phyloP scores from a whole-genome alignment of 169 alveolate species.

The Cytauxzoon felis region DNA sequence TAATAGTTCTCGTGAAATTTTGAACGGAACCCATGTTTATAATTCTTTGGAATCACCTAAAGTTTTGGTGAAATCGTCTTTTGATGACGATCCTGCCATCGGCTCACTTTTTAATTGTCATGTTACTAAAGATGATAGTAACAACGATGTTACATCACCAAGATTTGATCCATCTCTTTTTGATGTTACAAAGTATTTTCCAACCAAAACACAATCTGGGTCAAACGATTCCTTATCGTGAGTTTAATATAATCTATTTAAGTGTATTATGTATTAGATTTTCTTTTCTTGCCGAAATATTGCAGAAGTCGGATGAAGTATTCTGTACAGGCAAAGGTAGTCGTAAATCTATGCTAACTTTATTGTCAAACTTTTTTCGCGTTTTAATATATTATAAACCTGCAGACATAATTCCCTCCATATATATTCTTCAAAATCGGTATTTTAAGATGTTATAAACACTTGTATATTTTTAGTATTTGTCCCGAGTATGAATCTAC shows the following conservation, averaged over 20 bases:
- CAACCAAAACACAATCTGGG: constrained; percentile 42
- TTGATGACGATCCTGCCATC: constrained; percentile 57
- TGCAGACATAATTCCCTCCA: constrained; percentile 76
- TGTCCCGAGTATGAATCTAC: constrained; percentile 93
- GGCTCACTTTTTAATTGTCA: constrained; percentile 70
- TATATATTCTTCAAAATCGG: constrained; percentile 75
- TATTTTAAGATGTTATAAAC: neutral
- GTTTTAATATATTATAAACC: constrained; percentile 79
- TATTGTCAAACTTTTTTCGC: constrained; percentile 77
- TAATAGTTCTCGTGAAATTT: no score
- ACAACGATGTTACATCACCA: constrained; percentile 71
- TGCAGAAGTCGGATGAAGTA: constrained; percentile 76
- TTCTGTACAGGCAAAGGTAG: constrained; percentile 86
- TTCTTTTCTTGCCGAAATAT: constrained; percentile 71
- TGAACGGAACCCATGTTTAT: no score
- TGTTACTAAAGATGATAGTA: constrained; percentile 55
- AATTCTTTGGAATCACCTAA: no score
- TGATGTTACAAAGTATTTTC: constrained; percentile 55
- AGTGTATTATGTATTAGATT: constrained; percentile 18
- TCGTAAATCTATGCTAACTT: constrained; percentile 73
- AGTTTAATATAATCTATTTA: constrained; percentile 1
- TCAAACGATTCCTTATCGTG: constrained; percentile 15
- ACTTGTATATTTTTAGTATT: constrained; percentile 29
- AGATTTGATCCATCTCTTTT: constrained; percentile 72
- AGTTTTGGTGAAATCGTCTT: no score